Percentiles rank a stretch among this genome's conserved stretches.
Conservation (phyloP, 768 basidiomycete genomes). For the Harrya chromipes region DNA sequence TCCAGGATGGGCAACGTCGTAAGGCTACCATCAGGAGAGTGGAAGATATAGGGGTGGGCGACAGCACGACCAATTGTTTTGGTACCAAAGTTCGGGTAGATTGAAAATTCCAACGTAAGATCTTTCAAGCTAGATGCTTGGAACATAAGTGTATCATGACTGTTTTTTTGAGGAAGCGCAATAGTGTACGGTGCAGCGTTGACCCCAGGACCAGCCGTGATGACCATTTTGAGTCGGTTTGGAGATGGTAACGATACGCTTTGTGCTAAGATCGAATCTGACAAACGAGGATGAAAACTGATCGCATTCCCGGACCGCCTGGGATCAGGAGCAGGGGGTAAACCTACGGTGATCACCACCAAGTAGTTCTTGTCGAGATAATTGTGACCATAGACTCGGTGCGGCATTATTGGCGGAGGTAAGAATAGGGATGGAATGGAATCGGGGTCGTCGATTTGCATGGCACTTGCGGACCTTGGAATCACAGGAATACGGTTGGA, state of each 20-base stretch:
- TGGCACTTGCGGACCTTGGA: slow-evolving; percentile 28
- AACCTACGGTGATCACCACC: slow-evolving; percentile 81
- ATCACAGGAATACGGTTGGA: slow-evolving; percentile 18
- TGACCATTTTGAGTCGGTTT: slow-evolving; percentile 85
- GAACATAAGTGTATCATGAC: slow-evolving; percentile 76
- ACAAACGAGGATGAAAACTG: slow-evolving; percentile 70
- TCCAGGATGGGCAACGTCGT: slow-evolving; percentile 82
- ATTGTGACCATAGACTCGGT: slow-evolving; percentile 96
- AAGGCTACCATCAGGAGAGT: slow-evolving; percentile 50
- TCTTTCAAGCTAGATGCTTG: slow-evolving; percentile 73
- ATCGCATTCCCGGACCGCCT: slow-evolving; percentile 46
- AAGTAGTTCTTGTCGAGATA: slow-evolving; percentile 85
- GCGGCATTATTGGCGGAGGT: slow-evolving; percentile 97
- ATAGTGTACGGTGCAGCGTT: slow-evolving; percentile 89
- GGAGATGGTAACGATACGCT: slow-evolving; percentile 69
- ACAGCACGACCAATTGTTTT: slow-evolving; percentile 94
- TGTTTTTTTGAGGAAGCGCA: slow-evolving; percentile 75
- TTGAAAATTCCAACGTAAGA: slow-evolving; percentile 85
- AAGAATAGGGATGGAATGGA: slow-evolving; percentile 92
- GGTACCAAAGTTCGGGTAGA: slow-evolving; percentile 97
- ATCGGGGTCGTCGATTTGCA: slow-evolving; percentile 71
- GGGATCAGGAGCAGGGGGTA: slow-evolving; percentile 37
- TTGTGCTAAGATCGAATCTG: slow-evolving; percentile 64
- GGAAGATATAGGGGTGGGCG: slow-evolving; percentile 73
- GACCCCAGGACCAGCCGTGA: slow-evolving; percentile 83